phyloP scores from a whole-genome alignment of 768 basidiomycete species.

The Psilocybe cubensis region DNA sequence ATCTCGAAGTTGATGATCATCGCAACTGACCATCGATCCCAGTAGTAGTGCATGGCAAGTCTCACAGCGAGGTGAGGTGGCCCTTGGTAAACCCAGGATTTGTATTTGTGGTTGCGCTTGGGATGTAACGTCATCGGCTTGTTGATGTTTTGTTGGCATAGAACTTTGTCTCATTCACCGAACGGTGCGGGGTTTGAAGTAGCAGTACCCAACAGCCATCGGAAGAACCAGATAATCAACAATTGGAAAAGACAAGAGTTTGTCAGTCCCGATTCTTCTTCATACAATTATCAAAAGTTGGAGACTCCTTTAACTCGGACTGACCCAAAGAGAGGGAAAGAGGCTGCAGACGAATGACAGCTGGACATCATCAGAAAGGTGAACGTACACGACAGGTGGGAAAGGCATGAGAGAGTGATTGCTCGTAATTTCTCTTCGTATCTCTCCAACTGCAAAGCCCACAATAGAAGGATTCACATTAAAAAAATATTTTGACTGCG shows the following conservation, averaged over 20 bases:
- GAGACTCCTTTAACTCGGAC: not conserved
- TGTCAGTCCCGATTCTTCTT: not conserved
- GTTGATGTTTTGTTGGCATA: not conserved
- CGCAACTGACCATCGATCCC: not conserved
- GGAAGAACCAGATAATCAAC: constrained; percentile 2
- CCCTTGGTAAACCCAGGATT: not conserved
- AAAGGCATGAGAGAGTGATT: constrained; percentile 13
- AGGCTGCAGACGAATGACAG: not conserved
- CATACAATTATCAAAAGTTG: not conserved
- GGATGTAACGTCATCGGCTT: not conserved
- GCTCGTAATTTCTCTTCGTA: not conserved
- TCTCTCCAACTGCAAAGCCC: constrained; percentile 7
- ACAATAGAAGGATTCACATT: not conserved
- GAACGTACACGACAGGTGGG: constrained; percentile 8
- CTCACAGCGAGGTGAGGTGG: not conserved
- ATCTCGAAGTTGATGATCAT: not conserved
- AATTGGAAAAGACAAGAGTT: not conserved
- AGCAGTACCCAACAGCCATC: not conserved
- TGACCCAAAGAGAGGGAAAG: not conserved
- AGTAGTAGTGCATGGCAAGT: not conserved
- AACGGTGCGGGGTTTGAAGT: constrained; percentile 1
- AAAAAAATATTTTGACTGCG: constrained; percentile 10
- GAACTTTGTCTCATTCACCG: not conserved
- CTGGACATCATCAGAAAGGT: not conserved
- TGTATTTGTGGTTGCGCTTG: not conserved